Conservation (phyloP, 768 basidiomycete species). For the Tylopilus plumbeoviolaceoides region DNA sequence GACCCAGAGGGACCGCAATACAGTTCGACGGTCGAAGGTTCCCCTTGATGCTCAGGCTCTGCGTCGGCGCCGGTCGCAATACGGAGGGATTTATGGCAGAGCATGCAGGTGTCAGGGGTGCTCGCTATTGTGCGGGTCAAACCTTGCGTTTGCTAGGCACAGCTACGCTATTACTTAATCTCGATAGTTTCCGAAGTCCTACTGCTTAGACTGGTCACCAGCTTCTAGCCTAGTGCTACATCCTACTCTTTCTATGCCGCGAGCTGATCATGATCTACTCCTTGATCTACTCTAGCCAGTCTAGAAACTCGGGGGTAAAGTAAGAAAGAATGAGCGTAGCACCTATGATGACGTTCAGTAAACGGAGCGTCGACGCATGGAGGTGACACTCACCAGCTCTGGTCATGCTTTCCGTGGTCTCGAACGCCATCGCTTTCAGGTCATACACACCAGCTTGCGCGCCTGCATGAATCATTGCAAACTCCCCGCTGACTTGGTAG, state of each 20-base stretch:
- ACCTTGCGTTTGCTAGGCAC: background rate
- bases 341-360: slow-evolving; percentile 44
- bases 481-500: slow-evolving; percentile 97
- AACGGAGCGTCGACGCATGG: background rate
- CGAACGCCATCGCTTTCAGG: slow-evolving; percentile 89
- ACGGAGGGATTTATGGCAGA: slow-evolving; percentile 16
- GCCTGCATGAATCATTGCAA: slow-evolving; percentile 94
- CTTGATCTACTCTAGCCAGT: slow-evolving; percentile 53
- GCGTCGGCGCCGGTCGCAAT: slow-evolving; percentile 7
- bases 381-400: slow-evolving; percentile 65
- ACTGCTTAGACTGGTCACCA: too few relatives aligned
- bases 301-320: slow-evolving; percentile 95
- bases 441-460: slow-evolving; percentile 93
- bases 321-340: slow-evolving; percentile 89
- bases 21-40: slow-evolving; percentile 15
- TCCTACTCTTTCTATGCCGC: too few relatives aligned
- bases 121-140: slow-evolving; percentile 2
- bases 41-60: background rate
- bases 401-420: slow-evolving; percentile 86
- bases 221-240: too few relatives aligned
- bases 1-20: slow-evolving; percentile 21
- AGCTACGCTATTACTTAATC: too few relatives aligned
- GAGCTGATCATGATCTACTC: too few relatives aligned
- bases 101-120: slow-evolving; percentile 22
- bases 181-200: too few relatives aligned